phyloP scores from a whole-genome alignment of 345 rosid species.

The Durio zibethinus region DNA sequence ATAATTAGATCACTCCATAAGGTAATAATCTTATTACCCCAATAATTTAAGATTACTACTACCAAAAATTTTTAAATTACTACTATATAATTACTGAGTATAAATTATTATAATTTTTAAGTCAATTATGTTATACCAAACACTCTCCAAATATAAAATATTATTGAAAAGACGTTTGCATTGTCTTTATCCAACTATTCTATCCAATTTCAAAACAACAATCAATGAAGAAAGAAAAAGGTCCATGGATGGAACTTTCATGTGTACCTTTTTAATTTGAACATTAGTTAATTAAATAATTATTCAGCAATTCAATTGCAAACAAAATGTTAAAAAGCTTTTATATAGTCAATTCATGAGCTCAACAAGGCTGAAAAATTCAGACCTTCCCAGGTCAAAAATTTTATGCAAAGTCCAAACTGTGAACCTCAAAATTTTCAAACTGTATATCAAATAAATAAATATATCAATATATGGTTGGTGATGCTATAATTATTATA shows the following conservation, averaged over 20 bases:
- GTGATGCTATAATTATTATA: too few relatives aligned
- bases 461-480: too few relatives aligned
- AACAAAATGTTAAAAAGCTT: not conserved
- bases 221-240: not conserved
- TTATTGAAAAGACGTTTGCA: not conserved
- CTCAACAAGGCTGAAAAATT: not conserved
- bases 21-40: too few relatives aligned
- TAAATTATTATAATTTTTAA: too few relatives aligned
- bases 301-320: not conserved
- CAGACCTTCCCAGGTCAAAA: not conserved
- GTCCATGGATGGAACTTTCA: not conserved
- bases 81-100: too few relatives aligned
- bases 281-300: not conserved
- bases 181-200: not conserved
- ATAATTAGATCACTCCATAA: too few relatives aligned
- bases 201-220: not conserved
- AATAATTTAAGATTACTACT: too few relatives aligned
- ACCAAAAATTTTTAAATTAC: too few relatives aligned
- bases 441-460: too few relatives aligned
- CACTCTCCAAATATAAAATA: too few relatives aligned
- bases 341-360: not conserved
- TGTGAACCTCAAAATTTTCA: too few relatives aligned
- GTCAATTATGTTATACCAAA: too few relatives aligned
- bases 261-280: not conserved
- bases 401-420: not conserved